Evolutionary conservation across 1,139 yeast species (phyloP), one percentile per base, ranked within the genome.

Genomic region (Pichia sp.): DNA sequence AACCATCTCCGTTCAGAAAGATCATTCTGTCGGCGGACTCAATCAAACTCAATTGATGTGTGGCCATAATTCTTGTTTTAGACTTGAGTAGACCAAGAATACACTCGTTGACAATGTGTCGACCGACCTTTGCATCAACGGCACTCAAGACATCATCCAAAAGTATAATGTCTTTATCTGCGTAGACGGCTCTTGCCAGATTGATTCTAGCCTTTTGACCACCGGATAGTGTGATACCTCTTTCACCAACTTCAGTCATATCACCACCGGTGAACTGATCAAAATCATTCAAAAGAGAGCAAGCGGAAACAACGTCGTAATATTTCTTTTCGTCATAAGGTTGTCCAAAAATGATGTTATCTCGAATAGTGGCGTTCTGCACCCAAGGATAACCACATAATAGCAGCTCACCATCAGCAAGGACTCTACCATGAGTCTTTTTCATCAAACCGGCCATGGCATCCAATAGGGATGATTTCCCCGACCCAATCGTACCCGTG

Each of bases 201-300:
- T 84, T 85, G 59, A 88, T 79, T 66, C 96, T 78, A 0, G 96
- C 95, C 71, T 90, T 90, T 70, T 90, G 97, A 45, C 97, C 97
- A 56, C 97, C 97, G 10, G 96, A 88, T 49, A 90, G 73, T 0
- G 95, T 89, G 59, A 90, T 86, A 62, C 97, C 97, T 62, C 95
- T 80, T 69, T 90, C 97, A 58, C 97, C 97, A 57, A 90, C 87
- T 70, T 90, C 96, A 2, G 96, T 87, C 54, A 70, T 67, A 66
- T 90, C 97, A 52, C 96, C 93, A 50, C 86, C 93, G 2, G 90
- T 87, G 51, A 89, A 74, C 49, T 77, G 75, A 23, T 80, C 80
- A 57, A 90, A 73, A 72, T 90, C 97, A 44, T 82, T 78, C 50
- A 75, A 74, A 55, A 89, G 76, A 1, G 90, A 80, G 69, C 96